phyloP scores from a whole-genome alignment of 371 early-diverging fungal genomes.

The Mortierella sp. region DNA sequence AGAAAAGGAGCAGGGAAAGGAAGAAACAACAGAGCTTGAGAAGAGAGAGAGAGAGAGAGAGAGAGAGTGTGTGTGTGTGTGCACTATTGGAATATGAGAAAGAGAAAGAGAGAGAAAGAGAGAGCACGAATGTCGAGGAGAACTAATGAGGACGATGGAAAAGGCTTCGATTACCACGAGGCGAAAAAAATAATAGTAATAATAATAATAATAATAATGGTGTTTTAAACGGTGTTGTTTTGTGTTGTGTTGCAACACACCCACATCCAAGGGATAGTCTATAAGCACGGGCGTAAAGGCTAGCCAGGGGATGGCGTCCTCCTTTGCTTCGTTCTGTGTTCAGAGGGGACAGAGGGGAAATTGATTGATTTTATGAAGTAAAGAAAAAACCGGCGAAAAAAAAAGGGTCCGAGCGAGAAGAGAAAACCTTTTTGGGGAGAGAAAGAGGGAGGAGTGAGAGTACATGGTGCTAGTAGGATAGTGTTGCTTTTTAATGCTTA shows the following conservation, averaged over 20 bases:
- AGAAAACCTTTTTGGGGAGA: not conserved
- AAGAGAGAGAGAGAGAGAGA: not conserved
- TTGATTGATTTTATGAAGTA: no score
- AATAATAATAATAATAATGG: no score
- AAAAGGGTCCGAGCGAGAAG: conserved; percentile 10
- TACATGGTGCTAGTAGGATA: not conserved
- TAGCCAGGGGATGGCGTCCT: not conserved
- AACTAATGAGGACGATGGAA: not conserved
- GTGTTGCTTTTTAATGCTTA: not conserved
- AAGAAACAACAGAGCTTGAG: not conserved
- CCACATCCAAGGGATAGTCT: not conserved
- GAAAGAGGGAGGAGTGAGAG: not conserved
- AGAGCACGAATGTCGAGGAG: not conserved
- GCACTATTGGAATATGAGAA: no score
- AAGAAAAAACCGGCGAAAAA: not conserved
- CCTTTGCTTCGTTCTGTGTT: no score
- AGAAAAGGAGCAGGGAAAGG: conserved; percentile 5
- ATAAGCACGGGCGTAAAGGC: conserved; percentile 8
- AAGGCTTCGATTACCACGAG: not conserved
- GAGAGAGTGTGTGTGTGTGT: no score
- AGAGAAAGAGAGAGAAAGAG: not conserved
- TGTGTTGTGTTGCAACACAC: no score
- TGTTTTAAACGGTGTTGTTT: no score
- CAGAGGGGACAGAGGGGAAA: not conserved
- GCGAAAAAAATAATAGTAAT: no score